These are phyloP conservation scores for Diospyros lotus DNA, from an alignment of 148 eudicot species.

Conservation along the genomic window DNA sequence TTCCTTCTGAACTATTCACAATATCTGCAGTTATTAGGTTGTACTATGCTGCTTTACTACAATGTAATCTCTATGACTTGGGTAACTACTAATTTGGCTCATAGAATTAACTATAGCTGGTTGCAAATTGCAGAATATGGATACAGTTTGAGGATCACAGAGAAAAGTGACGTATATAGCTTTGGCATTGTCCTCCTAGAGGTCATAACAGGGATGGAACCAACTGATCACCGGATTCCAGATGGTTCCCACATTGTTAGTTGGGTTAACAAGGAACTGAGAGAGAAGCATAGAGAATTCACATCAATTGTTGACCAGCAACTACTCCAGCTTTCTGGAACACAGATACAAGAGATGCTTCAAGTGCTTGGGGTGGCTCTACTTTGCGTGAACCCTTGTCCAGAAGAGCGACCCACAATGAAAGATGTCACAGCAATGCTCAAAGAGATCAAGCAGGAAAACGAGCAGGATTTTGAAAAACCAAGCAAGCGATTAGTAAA, in stretches of 20 bases:
- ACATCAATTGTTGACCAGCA: conserved; percentile 27
- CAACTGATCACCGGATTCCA: conserved; percentile 31
- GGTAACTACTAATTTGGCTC: background rate
- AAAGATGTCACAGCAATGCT: conserved; percentile 37
- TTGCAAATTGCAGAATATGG: conserved; percentile 30
- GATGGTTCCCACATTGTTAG: conserved; percentile 32
- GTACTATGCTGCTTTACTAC: too few relatives aligned
- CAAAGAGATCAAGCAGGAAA: conserved; percentile 29
- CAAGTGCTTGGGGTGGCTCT: conserved; percentile 36
- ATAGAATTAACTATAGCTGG: background rate
- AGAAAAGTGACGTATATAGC: conserved; percentile 41
- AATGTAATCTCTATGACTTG: too few relatives aligned
- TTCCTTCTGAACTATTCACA: background rate
- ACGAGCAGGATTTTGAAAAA: conserved; percentile 21
- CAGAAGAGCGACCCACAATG: conserved; percentile 36
- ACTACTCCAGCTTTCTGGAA: conserved; percentile 22
- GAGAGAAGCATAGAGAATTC: conserved; percentile 17
- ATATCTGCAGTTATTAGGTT: background rate
- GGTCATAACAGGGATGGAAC: conserved; percentile 39
- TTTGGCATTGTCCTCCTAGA: conserved; percentile 37
- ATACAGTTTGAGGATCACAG: conserved; percentile 31
- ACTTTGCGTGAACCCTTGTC: conserved; percentile 30
- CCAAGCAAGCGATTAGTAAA: background rate
- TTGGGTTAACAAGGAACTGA: conserved; percentile 30
- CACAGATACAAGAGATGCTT: conserved; percentile 36